Evolutionary conservation across 257 asterid species (phyloP).

Genomic region (Salvia rosmarinus): DNA sequence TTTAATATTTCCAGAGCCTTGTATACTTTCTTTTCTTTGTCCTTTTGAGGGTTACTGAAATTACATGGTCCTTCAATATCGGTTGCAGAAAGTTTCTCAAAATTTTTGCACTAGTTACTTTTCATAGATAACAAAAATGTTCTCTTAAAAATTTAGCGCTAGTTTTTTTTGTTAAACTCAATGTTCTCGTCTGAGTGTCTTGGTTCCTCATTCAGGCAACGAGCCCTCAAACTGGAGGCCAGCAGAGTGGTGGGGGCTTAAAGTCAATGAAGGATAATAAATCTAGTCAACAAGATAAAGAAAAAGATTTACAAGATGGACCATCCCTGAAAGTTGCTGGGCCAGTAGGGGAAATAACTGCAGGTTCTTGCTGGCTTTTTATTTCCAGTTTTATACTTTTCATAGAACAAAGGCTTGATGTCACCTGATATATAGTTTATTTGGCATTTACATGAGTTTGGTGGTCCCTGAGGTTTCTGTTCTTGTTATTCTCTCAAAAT

Average conservation of each 20-base stretch:
- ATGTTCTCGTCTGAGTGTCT: conserved; percentile 23
- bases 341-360: conserved; percentile 95
- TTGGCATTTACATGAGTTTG: conserved; percentile 11
- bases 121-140: background rate
- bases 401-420: background rate
- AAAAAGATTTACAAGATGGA: conserved; percentile 76
- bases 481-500: background rate
- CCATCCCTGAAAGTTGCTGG: conserved; percentile 84
- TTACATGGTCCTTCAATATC: conserved; percentile 20
- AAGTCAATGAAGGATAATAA: conserved; percentile 82
- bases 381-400: conserved; percentile 5
- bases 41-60: background rate
- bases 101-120: conserved; percentile 3
- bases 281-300: conserved; percentile 63
- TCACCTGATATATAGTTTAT: background rate
- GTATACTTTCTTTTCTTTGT: background rate
- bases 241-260: conserved; percentile 79
- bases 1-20: background rate
- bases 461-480: background rate
- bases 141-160: background rate
- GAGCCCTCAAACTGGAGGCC: conserved; percentile 91
- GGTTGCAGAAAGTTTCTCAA: background rate
- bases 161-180: background rate
- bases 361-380: conserved; percentile 55
- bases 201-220: conserved; percentile 59